These are phyloP conservation scores for Podospora fimiseda DNA, from an alignment of 495 filamentous ascomycete species.

Conservation along the genomic window DNA sequence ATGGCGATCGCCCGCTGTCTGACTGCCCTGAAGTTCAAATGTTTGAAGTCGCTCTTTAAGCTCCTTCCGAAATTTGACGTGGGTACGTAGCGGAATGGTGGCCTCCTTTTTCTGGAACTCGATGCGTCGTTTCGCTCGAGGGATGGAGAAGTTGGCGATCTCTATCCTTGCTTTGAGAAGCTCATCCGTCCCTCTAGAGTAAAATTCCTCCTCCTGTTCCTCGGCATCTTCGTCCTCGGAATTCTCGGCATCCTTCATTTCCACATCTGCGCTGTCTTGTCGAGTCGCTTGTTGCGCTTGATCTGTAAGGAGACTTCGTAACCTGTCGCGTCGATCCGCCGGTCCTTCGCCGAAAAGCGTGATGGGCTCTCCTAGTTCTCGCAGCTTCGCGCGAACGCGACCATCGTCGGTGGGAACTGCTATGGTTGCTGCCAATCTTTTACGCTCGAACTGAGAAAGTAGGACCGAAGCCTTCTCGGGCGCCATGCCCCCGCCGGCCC, in stretches of 20 bases:
- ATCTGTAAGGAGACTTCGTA: conserved; percentile 73
- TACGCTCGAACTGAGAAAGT: conserved; percentile 81
- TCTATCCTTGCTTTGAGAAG: conserved; percentile 70
- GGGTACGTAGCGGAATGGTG: conserved; percentile 74
- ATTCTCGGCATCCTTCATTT: conserved; percentile 61
- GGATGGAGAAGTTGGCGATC: conserved; percentile 82
- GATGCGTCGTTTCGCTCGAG: conserved; percentile 69
- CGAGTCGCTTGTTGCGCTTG: conserved; percentile 56
- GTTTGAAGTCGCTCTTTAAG: conserved; percentile 76
- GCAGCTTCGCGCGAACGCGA: conserved; percentile 70
- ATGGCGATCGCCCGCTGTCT: conserved; percentile 84
- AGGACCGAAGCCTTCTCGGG: conserved; percentile 85
- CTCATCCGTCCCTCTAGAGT: conserved; percentile 71
- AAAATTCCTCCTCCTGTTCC: conserved; percentile 92
- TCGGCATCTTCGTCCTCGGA: conserved; percentile 54
- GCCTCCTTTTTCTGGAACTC: conserved; percentile 71
- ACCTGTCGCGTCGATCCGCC: conserved; percentile 74
- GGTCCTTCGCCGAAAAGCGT: conserved; percentile 94
- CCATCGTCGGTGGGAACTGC: conserved; percentile 95
- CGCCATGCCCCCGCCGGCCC: conserved; percentile 65
- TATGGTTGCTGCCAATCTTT: conserved; percentile 79
- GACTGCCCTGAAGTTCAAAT: conserved; percentile 87
- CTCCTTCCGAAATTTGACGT: conserved; percentile 82
- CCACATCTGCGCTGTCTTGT: conserved; percentile 50
- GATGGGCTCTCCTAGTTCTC: conserved; percentile 83